Evolutionary conservation across 1,139 yeast species (phyloP), one percentile per base, ranked within the genome.

Genomic region (Geotrichum cucujoidarum): DNA sequence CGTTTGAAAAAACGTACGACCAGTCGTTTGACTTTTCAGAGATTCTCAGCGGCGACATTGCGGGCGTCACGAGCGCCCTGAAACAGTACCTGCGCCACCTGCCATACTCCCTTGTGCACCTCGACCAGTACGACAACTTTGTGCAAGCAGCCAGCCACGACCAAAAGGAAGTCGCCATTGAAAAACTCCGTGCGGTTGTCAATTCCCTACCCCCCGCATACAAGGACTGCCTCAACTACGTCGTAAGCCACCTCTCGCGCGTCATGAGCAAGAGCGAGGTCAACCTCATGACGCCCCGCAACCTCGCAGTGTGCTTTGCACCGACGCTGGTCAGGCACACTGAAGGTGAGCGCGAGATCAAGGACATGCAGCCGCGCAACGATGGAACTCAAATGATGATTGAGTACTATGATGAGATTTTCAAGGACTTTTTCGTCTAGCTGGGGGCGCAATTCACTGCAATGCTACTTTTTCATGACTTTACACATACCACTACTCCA

Each of bases 281-380:
- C 18, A 71, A 75, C 40, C 68, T 75, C 53, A 92, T 92, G 99
- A 86, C 78, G 29, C 71, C 77, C 56, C 80, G 81, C 63, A 89
- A 94, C 60, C 67, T 94, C 50, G 84, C 96, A 1, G 92, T 94
- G 44, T 96, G 92, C 16, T 92, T 92, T 73, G 96, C 97, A 0
- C 98, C 99, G 1, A 89, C 97, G 2, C 70, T 92, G 45, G 85
- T 89, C 0, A 73, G 97, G 52, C 96, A 89, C 57, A 72, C 74
- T 53, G 76, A 81, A 22, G 95, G 95, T 3, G 89, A 85, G 55
- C 77, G 84, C 53, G 98, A 94, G 64, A 80, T 92, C 67, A 62
- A 74, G 47, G 98, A 92, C 63, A 89, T 89, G 88, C 85, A 83
- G 21, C 76, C 80, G 51, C 77, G 95, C 62, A 89, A 88, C 58